Conservation (phyloP, 306 rosid species). For the Citrullus amarus region DNA sequence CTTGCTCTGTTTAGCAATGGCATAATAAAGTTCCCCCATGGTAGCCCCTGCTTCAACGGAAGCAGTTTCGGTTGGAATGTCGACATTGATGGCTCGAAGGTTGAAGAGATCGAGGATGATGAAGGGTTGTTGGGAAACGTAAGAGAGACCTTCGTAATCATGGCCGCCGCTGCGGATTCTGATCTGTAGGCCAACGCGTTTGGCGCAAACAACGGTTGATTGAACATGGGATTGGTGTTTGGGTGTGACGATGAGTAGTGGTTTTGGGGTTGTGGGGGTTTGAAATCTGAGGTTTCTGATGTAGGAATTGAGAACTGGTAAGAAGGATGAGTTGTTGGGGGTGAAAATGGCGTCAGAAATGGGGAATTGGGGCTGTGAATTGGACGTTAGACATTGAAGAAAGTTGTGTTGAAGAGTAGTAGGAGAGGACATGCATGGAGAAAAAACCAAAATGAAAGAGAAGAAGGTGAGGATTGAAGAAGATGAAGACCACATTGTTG, state of each 20-base stretch:
- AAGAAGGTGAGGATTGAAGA: background rate
- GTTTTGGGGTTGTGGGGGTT: slow-evolving; percentile 19
- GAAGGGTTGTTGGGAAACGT: slow-evolving; percentile 13
- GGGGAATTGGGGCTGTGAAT: background rate
- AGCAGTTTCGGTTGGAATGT: slow-evolving; percentile 1
- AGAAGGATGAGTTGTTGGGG: slow-evolving; percentile 9
- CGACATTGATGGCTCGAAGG: slow-evolving; percentile 11
- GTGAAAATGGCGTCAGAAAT: slow-evolving; percentile 13
- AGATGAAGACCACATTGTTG: background rate
- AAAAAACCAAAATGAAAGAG: background rate
- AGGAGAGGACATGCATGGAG: background rate
- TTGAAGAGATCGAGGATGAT: slow-evolving; percentile 24
- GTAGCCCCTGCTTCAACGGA: slow-evolving; percentile 27
- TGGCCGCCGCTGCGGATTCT: slow-evolving; percentile 33
- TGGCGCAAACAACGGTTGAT: slow-evolving; percentile 12
- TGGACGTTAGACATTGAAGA: background rate
- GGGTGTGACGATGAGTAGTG: slow-evolving; percentile 12
- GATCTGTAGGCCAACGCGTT: slow-evolving; percentile 1
- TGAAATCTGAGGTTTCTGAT: slow-evolving; percentile 15
- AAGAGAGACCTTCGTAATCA: slow-evolving; percentile 28
- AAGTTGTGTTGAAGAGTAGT: background rate
- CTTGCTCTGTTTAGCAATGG: slow-evolving; percentile 11
- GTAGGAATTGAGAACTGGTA: background rate
- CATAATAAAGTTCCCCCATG: slow-evolving; percentile 22
- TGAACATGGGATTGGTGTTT: slow-evolving; percentile 14